A percentile compares a stretch with the other conserved stretches of the same genome.
Conservation (phyloP, 2,329 filamentous ascomycete genomes). For the Pseudohalonectria lignicola region DNA sequence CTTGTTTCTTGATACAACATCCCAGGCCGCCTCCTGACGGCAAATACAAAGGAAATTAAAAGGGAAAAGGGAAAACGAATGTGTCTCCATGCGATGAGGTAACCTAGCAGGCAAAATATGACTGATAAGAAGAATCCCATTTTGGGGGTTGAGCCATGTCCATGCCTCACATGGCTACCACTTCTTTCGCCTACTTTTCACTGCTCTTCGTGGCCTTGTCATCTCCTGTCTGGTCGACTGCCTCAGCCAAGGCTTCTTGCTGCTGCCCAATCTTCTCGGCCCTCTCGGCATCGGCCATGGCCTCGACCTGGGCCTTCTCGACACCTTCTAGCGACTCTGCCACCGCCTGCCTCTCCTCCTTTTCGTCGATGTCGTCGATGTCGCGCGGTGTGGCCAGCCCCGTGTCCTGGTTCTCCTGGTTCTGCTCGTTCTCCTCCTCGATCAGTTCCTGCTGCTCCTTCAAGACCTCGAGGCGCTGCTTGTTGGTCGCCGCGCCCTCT, state of each 20-base stretch:
- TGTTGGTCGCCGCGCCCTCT: constrained; percentile 95
- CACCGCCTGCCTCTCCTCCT: constrained; percentile 52
- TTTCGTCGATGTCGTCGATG: constrained; percentile 87
- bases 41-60: no score
- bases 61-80: no score
- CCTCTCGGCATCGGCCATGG: constrained; percentile 44
- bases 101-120: no score
- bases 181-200: no score
- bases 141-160: no score
- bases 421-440: constrained; percentile 91
- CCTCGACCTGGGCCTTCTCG: constrained; percentile 36
- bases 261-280: constrained; percentile 35
- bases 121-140: no score
- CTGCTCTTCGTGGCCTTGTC: no score
- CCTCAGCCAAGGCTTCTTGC: constrained; percentile 21
- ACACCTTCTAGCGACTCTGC: constrained; percentile 10
- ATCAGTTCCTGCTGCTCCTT: constrained; percentile 98
- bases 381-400: constrained; percentile 72
- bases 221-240: no score
- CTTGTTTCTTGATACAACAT: no score
- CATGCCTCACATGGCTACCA: no score
- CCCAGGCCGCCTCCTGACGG: no score
- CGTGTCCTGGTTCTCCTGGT: constrained; percentile 65
- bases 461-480: constrained; percentile 94
- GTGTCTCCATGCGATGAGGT: no score